A percentile compares a stretch with the other conserved stretches of the same genome.
Conservation (phyloP, 352 stramenopile species). For the Globisporangium abappressorium region DNA sequence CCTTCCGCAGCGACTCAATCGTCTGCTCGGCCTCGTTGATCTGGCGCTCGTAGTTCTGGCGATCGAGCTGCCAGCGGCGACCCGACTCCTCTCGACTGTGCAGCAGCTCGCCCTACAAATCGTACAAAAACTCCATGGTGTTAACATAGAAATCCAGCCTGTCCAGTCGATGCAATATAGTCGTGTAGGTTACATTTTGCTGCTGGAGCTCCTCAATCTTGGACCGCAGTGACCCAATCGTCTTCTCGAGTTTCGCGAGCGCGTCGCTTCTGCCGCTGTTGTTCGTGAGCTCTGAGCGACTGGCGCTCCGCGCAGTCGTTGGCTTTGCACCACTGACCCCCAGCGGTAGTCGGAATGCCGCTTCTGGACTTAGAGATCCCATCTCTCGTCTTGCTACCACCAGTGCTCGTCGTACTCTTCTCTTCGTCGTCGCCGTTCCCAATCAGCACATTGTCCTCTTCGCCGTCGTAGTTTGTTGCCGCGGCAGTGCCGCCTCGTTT, state of each 20-base stretch:
- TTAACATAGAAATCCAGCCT: too few species aligned
- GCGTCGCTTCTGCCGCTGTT: constrained; percentile 18
- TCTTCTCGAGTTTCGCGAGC: constrained; percentile 55
- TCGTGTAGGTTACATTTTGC: constrained; percentile 78
- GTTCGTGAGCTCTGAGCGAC: constrained; percentile 9
- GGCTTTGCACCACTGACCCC: not conserved
- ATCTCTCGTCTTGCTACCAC: not conserved
- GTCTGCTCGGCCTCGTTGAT: constrained; percentile 59
- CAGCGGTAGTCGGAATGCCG: not conserved
- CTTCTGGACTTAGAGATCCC: constrained; percentile 18
- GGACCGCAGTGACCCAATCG: constrained; percentile 41
- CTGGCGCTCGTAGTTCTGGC: constrained; percentile 64
- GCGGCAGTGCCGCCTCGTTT: constrained; percentile 33
- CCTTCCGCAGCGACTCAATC: constrained; percentile 51
- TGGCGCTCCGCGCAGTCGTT: not conserved
- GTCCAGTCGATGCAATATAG: not conserved
- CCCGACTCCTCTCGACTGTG: constrained; percentile 60
- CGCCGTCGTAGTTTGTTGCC: constrained; percentile 24
- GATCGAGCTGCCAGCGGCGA: constrained; percentile 64
- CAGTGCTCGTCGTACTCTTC: not conserved
- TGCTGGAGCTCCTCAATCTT: constrained; percentile 73
- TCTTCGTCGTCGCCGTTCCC: constrained; percentile 44
- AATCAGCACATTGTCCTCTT: constrained; percentile 72
- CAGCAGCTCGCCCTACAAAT: constrained; percentile 47
- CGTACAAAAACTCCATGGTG: constrained; percentile 5